Conservation (phyloP, 768 basidiomycete genomes). For the Flagelloscypha sp. region DNA sequence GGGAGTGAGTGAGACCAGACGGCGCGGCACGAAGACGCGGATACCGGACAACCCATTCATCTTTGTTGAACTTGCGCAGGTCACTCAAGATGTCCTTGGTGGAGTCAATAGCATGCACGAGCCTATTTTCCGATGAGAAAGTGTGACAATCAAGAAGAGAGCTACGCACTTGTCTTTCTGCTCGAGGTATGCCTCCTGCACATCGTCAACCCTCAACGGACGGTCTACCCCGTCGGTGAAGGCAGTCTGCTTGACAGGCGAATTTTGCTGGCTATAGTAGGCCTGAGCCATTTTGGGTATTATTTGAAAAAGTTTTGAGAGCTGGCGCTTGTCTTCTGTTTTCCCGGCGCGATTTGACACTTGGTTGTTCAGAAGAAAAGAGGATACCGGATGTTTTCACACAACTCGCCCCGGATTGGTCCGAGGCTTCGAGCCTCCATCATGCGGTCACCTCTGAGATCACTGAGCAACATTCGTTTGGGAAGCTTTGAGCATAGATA, state of each 20-base stretch:
- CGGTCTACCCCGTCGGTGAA: slow-evolving; percentile 15
- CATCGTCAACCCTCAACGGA: slow-evolving; percentile 53
- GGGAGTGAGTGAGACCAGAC: slow-evolving; percentile 46
- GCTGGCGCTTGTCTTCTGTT: too few relatives aligned
- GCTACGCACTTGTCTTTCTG: slow-evolving; percentile 63
- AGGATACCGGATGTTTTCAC: too few relatives aligned
- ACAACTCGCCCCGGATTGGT: too few relatives aligned
- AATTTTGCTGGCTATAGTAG: too few relatives aligned
- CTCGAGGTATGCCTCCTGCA: slow-evolving; percentile 68
- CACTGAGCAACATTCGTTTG: too few relatives aligned
- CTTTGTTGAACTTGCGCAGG: slow-evolving; percentile 73
- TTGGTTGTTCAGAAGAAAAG: too few relatives aligned
- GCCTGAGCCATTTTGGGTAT: too few relatives aligned
- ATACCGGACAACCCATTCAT: slow-evolving; percentile 85
- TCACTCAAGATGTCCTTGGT: slow-evolving; percentile 62
- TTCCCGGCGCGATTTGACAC: too few relatives aligned
- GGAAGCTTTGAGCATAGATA: too few relatives aligned
- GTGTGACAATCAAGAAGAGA: slow-evolving; percentile 1
- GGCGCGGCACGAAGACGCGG: slow-evolving; percentile 52
- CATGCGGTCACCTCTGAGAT: too few relatives aligned
- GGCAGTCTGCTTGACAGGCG: not conserved
- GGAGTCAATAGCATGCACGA: slow-evolving; percentile 69
- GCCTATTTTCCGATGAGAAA: slow-evolving; percentile 27
- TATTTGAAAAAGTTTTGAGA: too few relatives aligned
- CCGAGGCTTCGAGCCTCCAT: too few relatives aligned